Evolutionary conservation across 345 rosid genomes (phyloP).

Genomic region (Punica granatum): DNA sequence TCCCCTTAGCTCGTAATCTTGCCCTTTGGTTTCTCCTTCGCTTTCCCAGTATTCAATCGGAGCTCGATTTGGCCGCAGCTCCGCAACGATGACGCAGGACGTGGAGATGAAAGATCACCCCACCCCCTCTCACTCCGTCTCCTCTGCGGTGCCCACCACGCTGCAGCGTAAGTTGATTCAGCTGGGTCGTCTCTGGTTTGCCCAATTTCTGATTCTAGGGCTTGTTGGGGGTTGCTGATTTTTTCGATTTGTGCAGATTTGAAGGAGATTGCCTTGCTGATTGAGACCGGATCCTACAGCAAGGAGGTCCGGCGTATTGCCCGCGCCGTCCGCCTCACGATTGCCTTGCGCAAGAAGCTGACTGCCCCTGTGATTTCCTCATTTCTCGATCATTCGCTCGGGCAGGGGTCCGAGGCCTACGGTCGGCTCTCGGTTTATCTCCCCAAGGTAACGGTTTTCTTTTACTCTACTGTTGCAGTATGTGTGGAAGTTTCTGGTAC

Average conservation of each 20-base stretch:
- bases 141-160: conserved; percentile 52
- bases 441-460: conserved; percentile 40
- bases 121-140: conserved; percentile 44
- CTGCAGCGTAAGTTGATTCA: conserved; percentile 37
- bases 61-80: conserved; percentile 7
- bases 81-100: conserved; percentile 54
- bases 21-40: background rate
- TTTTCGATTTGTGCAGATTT: conserved; percentile 31
- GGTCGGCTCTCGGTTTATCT: conserved; percentile 40
- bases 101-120: conserved; percentile 72
- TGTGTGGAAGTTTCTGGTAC: background rate
- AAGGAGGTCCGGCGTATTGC: conserved; percentile 65
- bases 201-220: conserved; percentile 7
- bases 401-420: conserved; percentile 56
- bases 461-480: background rate
- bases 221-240: background rate
- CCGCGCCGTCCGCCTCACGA: conserved; percentile 65
- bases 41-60: background rate
- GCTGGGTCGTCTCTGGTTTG: background rate
- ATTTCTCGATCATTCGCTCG: conserved; percentile 54
- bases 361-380: conserved; percentile 40
- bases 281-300: conserved; percentile 60
- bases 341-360: conserved; percentile 52
- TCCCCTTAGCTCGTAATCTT: background rate
- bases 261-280: conserved; percentile 65